Conservation (phyloP, 2,329 filamentous ascomycete genomes). For the Talaromyces amestolkiae region DNA sequence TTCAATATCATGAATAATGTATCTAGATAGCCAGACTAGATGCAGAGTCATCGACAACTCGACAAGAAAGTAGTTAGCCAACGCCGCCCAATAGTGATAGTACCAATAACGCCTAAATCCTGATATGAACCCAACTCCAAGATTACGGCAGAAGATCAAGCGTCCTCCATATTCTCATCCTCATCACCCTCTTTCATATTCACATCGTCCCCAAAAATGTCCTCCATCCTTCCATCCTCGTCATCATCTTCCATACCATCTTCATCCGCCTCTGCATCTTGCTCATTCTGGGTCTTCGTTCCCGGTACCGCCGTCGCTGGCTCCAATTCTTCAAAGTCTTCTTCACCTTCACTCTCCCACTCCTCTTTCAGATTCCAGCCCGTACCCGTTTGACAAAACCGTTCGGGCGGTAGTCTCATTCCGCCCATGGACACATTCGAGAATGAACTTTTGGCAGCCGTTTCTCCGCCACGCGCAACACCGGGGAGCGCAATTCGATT, state of each 20-base stretch:
- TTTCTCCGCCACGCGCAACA: conserved; percentile 51
- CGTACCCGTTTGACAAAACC: conserved; percentile 59
- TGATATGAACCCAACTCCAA: background rate
- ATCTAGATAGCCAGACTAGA: background rate
- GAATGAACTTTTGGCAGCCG: conserved; percentile 24
- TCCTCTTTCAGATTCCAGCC: conserved; percentile 58
- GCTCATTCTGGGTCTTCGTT: conserved; percentile 27
- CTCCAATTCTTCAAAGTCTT: conserved; percentile 30
- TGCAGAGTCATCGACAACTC: background rate
- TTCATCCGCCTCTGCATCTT: conserved; percentile 34
- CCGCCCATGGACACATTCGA: conserved; percentile 49
- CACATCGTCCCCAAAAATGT: conserved; percentile 46
- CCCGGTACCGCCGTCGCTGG: conserved; percentile 16
- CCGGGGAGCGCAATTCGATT: conserved; percentile 55
- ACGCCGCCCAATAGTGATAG: background rate
- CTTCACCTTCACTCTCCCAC: conserved; percentile 56
- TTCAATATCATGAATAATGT: background rate
- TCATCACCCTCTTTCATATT: conserved; percentile 38
- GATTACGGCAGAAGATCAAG: conserved; percentile 23
- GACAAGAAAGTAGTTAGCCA: background rate
- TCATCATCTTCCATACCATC: conserved; percentile 42
- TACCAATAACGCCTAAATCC: background rate
- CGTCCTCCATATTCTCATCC: conserved; percentile 46
- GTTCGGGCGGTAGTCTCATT: conserved; percentile 59
- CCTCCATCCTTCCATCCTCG: conserved; percentile 49